Conservation (phyloP, 2,329 filamentous ascomycete species). For the Cercospora zeae-maydis region DNA sequence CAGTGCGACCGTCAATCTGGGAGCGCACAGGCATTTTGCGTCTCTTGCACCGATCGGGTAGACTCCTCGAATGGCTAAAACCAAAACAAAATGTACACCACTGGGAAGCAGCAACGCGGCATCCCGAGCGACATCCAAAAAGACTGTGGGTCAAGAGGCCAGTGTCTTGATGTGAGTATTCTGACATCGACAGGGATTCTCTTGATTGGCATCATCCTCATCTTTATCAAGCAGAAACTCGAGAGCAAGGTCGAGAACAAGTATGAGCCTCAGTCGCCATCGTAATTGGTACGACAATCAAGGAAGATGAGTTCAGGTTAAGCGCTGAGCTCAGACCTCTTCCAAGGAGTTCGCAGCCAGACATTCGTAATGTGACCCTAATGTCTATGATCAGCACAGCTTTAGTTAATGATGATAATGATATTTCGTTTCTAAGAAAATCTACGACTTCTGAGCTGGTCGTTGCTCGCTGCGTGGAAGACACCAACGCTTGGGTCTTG, state of each 20-base stretch:
- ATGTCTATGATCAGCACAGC: background rate
- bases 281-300: background rate
- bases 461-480: background rate
- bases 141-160: background rate
- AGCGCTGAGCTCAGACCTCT: constrained; percentile 1
- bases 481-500: background rate
- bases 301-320: constrained; percentile 3
- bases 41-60: constrained; percentile 6
- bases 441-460: background rate
- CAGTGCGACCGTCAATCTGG: constrained; percentile 6
- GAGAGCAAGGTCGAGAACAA: background rate
- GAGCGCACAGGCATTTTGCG: constrained; percentile 2
- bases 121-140: background rate
- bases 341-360: background rate
- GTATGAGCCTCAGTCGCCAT: background rate
- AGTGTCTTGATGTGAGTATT: background rate
- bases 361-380: background rate
- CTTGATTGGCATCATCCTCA: background rate
- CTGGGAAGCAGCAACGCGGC: background rate
- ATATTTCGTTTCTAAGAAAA: background rate
- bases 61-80: constrained; percentile 1
- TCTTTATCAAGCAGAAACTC: background rate
- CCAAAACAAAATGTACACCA: constrained; percentile 1
- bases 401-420: background rate
- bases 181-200: background rate